A percentile compares a stretch with the other conserved stretches of the same genome.
Evolutionary conservation across 2,329 filamentous ascomycete species (phyloP).

Genomic region (Cadophora malorum): DNA sequence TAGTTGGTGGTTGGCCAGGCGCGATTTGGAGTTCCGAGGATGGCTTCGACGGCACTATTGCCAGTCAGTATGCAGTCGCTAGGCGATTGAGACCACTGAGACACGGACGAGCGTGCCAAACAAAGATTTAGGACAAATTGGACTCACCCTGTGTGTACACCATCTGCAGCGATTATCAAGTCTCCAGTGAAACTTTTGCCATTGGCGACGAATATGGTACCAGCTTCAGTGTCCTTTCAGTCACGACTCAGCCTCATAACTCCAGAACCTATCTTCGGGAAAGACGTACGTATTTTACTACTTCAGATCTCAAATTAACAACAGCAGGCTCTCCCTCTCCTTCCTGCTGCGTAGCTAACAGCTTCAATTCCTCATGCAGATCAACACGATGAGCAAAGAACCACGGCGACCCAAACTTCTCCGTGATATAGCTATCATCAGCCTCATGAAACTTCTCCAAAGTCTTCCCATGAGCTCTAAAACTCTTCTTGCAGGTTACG

Average conservation of each 20-base stretch:
- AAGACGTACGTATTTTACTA: conserved; percentile 44
- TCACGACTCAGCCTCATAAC: neutral
- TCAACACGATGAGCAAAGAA: conserved; percentile 57
- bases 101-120: neutral
- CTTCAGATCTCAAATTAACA: conserved; percentile 51
- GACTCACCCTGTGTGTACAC: conserved; percentile 42
- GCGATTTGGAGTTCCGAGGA: conserved; percentile 22
- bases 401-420: conserved; percentile 49
- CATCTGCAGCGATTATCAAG: conserved; percentile 49
- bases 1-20: conserved; percentile 33
- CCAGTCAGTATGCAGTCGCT: neutral
- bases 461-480: conserved; percentile 31
- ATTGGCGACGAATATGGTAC: conserved; percentile 52
- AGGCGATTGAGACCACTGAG: neutral
- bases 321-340: conserved; percentile 47
- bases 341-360: conserved; percentile 49
- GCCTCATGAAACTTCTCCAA: conserved; percentile 28
- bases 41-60: conserved; percentile 22
- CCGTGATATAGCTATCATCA: conserved; percentile 29
- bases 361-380: conserved; percentile 60
- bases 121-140: neutral
- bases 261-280: neutral
- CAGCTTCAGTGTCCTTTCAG: conserved; percentile 49
- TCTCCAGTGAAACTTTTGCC: conserved; percentile 45
- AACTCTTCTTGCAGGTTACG: conserved; percentile 41